Conservation (phyloP, 305 asterid genomes). For the Andrographis paniculata region DNA sequence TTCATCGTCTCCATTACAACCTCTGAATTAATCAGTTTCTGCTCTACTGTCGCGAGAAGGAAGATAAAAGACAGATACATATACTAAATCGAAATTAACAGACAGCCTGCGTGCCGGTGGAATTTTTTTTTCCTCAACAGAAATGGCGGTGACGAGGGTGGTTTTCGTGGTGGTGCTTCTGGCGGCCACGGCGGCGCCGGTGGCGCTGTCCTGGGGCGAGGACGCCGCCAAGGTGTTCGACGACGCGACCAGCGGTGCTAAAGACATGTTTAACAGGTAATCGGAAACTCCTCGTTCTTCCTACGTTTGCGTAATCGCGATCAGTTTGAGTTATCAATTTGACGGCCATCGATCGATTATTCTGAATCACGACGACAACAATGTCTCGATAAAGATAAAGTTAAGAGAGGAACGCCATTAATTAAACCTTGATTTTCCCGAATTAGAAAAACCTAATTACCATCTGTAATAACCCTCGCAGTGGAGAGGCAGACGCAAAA, state of each 20-base stretch:
- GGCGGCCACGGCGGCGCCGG: slow-evolving; percentile 3
- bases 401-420: no score
- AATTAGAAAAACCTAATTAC: no score
- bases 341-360: no score
- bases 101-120: background rate
- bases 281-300: slow-evolving; percentile 12
- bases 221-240: slow-evolving; percentile 16
- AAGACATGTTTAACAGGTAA: slow-evolving; percentile 8
- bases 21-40: background rate
- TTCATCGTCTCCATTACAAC: background rate
- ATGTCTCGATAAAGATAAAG: no score
- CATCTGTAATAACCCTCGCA: no score
- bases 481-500: no score
- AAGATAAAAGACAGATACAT: background rate
- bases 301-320: slow-evolving; percentile 33
- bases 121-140: background rate
- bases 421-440: no score
- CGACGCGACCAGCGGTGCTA: slow-evolving; percentile 14
- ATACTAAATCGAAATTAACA: background rate
- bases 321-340: slow-evolving; percentile 21
- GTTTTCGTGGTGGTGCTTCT: slow-evolving; percentile 25
- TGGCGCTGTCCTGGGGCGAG: slow-evolving; percentile 30
- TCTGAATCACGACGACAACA: no score
- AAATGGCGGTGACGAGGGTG: slow-evolving; percentile 26
- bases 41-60: no score